These are phyloP conservation scores for Tuber brumale DNA, from an alignment of 495 filamentous ascomycete genomes.

Conservation along the genomic window DNA sequence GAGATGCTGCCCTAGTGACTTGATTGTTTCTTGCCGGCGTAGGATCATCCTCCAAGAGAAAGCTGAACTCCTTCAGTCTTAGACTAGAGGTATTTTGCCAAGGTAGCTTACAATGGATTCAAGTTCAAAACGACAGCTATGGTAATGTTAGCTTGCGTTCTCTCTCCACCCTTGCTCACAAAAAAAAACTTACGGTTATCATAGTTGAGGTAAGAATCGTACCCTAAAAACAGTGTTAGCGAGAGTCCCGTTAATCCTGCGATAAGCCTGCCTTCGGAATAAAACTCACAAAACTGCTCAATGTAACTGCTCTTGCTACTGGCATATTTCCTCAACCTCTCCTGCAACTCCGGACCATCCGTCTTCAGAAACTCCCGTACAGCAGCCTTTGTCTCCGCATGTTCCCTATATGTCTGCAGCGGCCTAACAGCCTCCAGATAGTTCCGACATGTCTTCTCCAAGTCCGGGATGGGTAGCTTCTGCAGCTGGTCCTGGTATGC, in stretches of 20 bases:
- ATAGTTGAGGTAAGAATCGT: conserved; percentile 96
- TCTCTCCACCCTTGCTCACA: neutral
- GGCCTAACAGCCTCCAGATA: conserved; percentile 77
- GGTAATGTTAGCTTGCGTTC: conserved; percentile 19
- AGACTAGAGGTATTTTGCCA: neutral
- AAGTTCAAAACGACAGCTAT: conserved; percentile 85
- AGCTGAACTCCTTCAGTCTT: conserved; percentile 44
- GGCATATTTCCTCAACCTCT: conserved; percentile 89
- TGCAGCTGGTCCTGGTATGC: conserved; percentile 80
- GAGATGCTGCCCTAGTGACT: conserved; percentile 85
- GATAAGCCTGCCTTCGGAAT: conserved; percentile 1
- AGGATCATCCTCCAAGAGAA: conserved; percentile 93
- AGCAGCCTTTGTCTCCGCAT: conserved; percentile 71
- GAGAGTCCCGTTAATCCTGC: conserved; percentile 17
- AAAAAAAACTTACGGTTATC: conserved; percentile 62
- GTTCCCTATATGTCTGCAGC: conserved; percentile 72
- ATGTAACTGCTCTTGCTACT: conserved; percentile 90
- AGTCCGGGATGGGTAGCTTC: conserved; percentile 90
- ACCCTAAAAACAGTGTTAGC: conserved; percentile 58
- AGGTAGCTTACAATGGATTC: conserved; percentile 63
- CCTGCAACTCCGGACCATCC: conserved; percentile 80
- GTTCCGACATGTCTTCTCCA: conserved; percentile 69
- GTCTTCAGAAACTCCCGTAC: conserved; percentile 76
- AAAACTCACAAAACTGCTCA: conserved; percentile 88
- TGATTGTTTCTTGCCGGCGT: conserved; percentile 94